Evolutionary conservation across 768 basidiomycete species (phyloP).

Genomic region (Tylopilus plumbeoviolaceoides): DNA sequence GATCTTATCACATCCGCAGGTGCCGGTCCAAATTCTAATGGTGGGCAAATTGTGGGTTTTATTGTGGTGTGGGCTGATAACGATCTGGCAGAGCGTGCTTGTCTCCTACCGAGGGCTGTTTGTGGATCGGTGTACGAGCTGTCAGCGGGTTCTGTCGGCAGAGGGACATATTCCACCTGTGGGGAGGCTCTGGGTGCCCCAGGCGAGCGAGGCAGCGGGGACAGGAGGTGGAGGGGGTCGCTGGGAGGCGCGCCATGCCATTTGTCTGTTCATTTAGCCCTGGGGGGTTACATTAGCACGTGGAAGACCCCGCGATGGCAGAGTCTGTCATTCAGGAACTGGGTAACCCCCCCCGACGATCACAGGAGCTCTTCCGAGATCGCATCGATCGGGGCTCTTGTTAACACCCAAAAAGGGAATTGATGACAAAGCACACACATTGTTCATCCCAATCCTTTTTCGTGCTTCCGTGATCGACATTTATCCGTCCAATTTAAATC

Average conservation of each 20-base stretch:
- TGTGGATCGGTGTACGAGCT: conserved; percentile 53
- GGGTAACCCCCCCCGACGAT: conserved; percentile 12
- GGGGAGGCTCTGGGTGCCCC: conserved; percentile 50
- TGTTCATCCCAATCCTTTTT: conserved; percentile 14
- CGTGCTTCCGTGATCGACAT: conserved; percentile 19
- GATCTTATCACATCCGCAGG: no score
- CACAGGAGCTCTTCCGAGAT: conserved; percentile 13
- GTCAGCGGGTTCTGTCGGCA: conserved; percentile 60
- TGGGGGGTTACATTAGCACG: neutral
- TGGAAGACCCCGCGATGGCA: conserved; percentile 25
- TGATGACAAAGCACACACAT: conserved; percentile 8
- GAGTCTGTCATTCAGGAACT: conserved; percentile 13
- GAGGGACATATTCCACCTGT: conserved; percentile 75
- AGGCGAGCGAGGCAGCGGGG: neutral
- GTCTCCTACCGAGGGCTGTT: conserved; percentile 59
- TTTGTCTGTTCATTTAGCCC: conserved; percentile 28
- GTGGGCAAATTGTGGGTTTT: conserved; percentile 28
- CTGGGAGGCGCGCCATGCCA: conserved; percentile 54
- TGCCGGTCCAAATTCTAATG: conserved; percentile 51
- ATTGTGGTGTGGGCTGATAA: neutral
- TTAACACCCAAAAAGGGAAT: conserved; percentile 17
- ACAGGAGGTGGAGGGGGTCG: neutral
- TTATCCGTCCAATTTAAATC: conserved; percentile 24
- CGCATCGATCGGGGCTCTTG: conserved; percentile 26
- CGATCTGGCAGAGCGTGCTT: conserved; percentile 41